phyloP scores from a whole-genome alignment of 2,329 filamentous ascomycete genomes.

The Thielaviopsis musarum region DNA sequence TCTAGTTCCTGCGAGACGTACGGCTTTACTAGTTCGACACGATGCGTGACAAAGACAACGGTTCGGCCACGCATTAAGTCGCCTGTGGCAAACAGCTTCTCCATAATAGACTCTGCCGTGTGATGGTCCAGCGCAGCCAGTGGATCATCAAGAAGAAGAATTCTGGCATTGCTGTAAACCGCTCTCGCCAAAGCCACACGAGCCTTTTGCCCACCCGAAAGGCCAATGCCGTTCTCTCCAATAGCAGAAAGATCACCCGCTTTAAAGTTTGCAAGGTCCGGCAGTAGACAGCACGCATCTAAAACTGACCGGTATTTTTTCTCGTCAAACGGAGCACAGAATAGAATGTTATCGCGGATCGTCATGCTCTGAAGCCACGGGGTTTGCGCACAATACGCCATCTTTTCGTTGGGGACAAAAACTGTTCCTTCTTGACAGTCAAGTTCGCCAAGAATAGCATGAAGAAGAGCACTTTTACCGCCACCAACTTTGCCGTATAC shows the following conservation, averaged over 20 bases:
- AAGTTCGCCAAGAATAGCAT: constrained; percentile 44
- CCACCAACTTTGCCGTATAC: constrained; percentile 43
- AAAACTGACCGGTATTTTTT: constrained; percentile 41
- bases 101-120: constrained; percentile 45
- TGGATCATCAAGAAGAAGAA: constrained; percentile 45
- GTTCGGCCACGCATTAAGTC: constrained; percentile 44
- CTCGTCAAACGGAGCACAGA: constrained; percentile 38
- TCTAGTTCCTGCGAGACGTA: constrained; percentile 60
- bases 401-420: constrained; percentile 29
- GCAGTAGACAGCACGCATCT: constrained; percentile 40
- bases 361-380: constrained; percentile 51
- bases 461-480: constrained; percentile 44
- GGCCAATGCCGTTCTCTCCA: constrained; percentile 44
- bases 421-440: constrained; percentile 43
- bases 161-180: constrained; percentile 38
- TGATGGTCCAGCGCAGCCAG: constrained; percentile 46
- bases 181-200: constrained; percentile 46
- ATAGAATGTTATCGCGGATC: constrained; percentile 47
- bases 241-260: constrained; percentile 41
- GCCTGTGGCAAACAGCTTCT: constrained; percentile 36
- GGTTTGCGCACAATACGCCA: constrained; percentile 41
- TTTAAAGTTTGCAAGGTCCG: constrained; percentile 38
- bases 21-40: constrained; percentile 59
- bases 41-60: constrained; percentile 64
- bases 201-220: constrained; percentile 47